Evolutionary conservation across 495 filamentous ascomycete genomes (phyloP), one percentile per base, ranked within the genome.

Genomic region (Darksidea phi): DNA sequence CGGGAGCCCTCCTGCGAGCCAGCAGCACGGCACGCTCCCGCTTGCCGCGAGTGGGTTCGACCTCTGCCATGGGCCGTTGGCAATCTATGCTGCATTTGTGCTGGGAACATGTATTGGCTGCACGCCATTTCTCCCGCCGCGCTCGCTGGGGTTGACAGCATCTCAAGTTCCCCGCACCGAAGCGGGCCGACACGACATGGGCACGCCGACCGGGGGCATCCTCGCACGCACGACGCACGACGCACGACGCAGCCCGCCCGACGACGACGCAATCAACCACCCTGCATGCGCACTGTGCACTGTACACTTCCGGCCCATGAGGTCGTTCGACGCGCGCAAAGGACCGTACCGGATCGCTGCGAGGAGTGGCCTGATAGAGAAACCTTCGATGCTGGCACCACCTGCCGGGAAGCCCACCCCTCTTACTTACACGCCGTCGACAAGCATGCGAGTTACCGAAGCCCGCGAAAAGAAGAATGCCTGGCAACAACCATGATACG

Each of bases 111-210:
- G 41, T 43, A 37, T 43, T 37, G 36, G 21, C 24, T n/a, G 23
- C 23, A 21, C n/a, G n/a, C n/a, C n/a, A n/a, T n/a, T n/a, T n/a
- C n/a, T n/a, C n/a, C n/a, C n/a, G n/a, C n/a, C n/a, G n/a, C n/a
- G n/a, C n/a, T n/a, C n/a, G n/a, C n/a, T n/a, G n/a, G n/a, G n/a
- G n/a, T n/a, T n/a, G n/a, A n/a, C n/a, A n/a, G n/a, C n/a, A n/a
- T n/a, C n/a, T n/a, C n/a, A n/a, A n/a, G n/a, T 57, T 57, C 54
- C 54, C 54, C 54, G 54, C 54, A 57, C 52, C 6, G 15, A 21
- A 24, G 25, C 52, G 20, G 52, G 36, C 41, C 41, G 41, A n/a
- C 4, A 43, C 41, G 41, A 41, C 54, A 57, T 57, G 54, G 54
- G 25, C 21, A n/a, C 23, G 23, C 17, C n/a, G 17, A 38, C 54